Percentiles rank a stretch among this genome's conserved stretches.
These are phyloP conservation scores for Ocimum tenuiflorum DNA, from an alignment of 257 asterid species.

Conservation along the genomic window DNA sequence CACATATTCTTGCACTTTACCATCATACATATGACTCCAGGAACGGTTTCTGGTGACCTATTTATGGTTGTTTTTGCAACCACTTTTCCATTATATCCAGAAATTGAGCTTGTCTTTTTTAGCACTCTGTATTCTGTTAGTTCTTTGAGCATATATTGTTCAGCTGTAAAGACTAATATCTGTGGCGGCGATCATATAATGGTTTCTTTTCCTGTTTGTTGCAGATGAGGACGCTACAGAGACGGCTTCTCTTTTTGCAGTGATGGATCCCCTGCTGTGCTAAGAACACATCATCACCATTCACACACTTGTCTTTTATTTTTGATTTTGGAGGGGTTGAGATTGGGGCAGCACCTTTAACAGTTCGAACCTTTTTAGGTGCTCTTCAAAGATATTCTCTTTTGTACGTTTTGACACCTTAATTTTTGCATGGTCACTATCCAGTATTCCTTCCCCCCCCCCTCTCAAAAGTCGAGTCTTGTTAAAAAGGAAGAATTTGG, in stretches of 20 bases:
- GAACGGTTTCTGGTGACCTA: neutral
- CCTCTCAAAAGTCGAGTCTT: too few species aligned
- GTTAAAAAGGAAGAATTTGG: too few species aligned
- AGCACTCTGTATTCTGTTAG: neutral
- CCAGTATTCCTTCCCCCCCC: too few species aligned
- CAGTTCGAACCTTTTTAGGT: neutral
- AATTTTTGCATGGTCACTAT: too few species aligned
- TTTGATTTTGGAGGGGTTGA: too few species aligned
- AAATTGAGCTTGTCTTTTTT: neutral
- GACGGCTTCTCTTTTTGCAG: neutral
- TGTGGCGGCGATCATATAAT: neutral
- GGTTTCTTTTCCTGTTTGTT: neutral
- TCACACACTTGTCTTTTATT: too few species aligned
- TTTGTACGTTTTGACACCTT: neutral
- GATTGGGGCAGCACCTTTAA: too few species aligned
- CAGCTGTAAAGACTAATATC: neutral
- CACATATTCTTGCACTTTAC: neutral
- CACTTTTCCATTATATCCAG: neutral
- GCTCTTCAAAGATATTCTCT: neutral
- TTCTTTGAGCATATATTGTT: neutral
- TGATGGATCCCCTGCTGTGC: neutral
- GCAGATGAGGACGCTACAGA: neutral
- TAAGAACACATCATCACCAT: too few species aligned
- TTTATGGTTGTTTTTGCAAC: neutral
- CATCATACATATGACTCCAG: neutral